These are phyloP conservation scores for Fusarium guadeloupense DNA, from an alignment of 2,329 filamentous ascomycete species.

Conservation along the genomic window DNA sequence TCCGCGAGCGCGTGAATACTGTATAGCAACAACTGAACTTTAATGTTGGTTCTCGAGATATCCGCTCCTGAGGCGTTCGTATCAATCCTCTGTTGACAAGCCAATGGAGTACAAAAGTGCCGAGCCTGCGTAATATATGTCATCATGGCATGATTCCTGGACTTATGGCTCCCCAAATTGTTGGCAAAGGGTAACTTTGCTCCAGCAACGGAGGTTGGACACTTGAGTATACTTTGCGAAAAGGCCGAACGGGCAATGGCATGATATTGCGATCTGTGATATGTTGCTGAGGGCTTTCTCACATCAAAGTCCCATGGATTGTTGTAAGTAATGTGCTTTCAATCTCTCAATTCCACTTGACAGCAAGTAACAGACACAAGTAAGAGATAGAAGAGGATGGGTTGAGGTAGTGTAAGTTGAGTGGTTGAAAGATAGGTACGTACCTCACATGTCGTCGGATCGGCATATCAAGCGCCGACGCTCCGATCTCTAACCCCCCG, in stretches of 20 bases:
- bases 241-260: not conserved
- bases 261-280: not conserved
- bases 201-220: not conserved
- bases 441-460: not conserved
- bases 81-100: not conserved
- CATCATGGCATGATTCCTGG: no score
- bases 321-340: no score
- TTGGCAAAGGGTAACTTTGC: constrained; percentile 2
- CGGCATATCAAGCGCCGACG: constrained; percentile 27
- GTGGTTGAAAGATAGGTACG: not conserved
- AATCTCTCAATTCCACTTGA: no score
- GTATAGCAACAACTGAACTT: not conserved
- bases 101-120: not conserved
- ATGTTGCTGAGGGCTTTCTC: not conserved
- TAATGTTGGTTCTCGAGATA: not conserved
- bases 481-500: constrained; percentile 17
- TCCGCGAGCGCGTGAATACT: no score
- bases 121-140: no score
- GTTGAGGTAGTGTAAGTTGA: constrained; percentile 3
- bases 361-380: not conserved
- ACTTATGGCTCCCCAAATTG: not conserved
- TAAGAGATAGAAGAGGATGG: not conserved
- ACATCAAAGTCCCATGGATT: no score
- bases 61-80: constrained; percentile 18
- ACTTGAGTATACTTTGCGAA: not conserved